Percentiles rank a stretch among this genome's conserved stretches.
Conservation (phyloP, 2,329 filamentous ascomycete species). For the Cladophialophora exuberans region DNA sequence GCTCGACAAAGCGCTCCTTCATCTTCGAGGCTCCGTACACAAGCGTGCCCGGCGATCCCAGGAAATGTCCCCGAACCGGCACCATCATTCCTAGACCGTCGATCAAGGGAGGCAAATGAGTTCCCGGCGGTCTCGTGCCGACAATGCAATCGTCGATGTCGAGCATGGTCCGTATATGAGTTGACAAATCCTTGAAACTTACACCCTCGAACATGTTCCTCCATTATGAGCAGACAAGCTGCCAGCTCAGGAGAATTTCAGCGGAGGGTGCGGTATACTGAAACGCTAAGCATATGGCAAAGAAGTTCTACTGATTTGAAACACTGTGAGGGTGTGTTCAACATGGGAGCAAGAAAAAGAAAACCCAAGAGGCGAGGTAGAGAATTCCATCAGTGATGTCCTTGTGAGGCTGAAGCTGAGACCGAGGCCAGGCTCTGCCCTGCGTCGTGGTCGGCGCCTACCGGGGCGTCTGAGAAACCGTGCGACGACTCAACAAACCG, state of each 20-base stretch:
- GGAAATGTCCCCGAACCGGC: neutral
- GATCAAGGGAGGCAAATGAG: neutral
- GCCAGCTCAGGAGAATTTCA: neutral
- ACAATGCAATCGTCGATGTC: neutral
- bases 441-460: neutral
- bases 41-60: neutral
- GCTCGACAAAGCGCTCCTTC: neutral
- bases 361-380: neutral
- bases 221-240: neutral
- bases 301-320: neutral
- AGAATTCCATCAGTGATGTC: neutral
- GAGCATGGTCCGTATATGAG: neutral
- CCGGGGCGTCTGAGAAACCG: neutral
- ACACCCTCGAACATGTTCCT: neutral
- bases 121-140: neutral
- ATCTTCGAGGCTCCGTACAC: neutral
- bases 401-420: neutral
- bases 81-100: neutral
- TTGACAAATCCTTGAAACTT: neutral
- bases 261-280: neutral
- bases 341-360: neutral
- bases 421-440: no score
- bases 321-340: neutral
- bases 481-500: neutral
- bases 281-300: neutral